phyloP scores from a whole-genome alignment of 2,329 filamentous ascomycete genomes.

The Colletotrichum cuscutae region DNA sequence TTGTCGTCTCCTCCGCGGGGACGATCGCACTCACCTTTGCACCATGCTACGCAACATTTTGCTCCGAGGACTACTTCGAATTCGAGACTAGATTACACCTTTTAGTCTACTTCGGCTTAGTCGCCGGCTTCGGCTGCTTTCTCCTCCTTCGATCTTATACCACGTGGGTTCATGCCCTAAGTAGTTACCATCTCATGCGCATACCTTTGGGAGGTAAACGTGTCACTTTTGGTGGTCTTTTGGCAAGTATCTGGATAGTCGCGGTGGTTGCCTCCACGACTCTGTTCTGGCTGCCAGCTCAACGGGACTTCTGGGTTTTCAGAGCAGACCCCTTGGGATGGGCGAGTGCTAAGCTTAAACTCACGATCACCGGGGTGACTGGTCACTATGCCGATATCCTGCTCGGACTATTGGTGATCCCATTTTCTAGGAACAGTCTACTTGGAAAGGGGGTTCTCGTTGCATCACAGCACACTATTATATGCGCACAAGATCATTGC shows the following conservation, averaged over 20 bases:
- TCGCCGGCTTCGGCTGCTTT: conserved; percentile 5
- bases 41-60: conserved; percentile 33
- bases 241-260: conserved; percentile 20
- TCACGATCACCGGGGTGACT: conserved; percentile 29
- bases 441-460: conserved; percentile 23
- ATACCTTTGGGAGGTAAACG: conserved; percentile 1
- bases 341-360: conserved; percentile 25
- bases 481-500: conserved; percentile 27
- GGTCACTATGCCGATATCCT: conserved; percentile 35
- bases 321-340: conserved; percentile 24
- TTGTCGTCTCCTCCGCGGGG: not conserved
- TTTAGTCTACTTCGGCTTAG: conserved; percentile 26
- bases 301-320: conserved; percentile 19
- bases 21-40: conserved; percentile 26
- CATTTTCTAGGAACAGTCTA: conserved; percentile 31
- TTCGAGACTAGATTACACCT: conserved; percentile 32
- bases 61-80: conserved; percentile 29
- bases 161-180: not conserved
- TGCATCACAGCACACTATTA: conserved; percentile 34
- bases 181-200: not conserved
- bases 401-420: conserved; percentile 32
- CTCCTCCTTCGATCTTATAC: conserved; percentile 7
- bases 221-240: conserved; percentile 20
- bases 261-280: conserved; percentile 19
- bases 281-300: conserved; percentile 24